These are phyloP conservation scores for Pseudocercospora vitis DNA, from an alignment of 2,329 filamentous ascomycete genomes.

Conservation along the genomic window DNA sequence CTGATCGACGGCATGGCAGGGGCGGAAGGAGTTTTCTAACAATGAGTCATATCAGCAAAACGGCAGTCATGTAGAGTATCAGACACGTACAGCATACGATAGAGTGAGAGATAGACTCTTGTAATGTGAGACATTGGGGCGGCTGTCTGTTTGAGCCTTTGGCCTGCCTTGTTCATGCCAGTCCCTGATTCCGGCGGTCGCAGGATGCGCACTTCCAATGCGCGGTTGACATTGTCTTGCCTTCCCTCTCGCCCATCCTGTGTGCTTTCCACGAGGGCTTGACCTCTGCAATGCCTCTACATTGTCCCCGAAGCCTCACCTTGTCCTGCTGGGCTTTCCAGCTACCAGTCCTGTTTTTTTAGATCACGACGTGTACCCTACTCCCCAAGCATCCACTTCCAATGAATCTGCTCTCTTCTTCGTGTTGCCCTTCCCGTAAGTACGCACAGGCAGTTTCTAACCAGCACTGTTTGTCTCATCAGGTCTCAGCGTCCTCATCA, in stretches of 20 bases:
- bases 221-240: no score
- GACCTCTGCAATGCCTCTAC: no score
- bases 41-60: conserved; percentile 8
- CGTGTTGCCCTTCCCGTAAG: background rate
- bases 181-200: background rate
- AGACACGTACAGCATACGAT: conserved; percentile 3
- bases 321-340: no score
- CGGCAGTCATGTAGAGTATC: conserved; percentile 6
- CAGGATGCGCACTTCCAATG: no score
- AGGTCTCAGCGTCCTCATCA: conserved; percentile 21
- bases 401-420: background rate
- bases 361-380: no score
- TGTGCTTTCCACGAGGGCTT: no score
- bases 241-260: no score
- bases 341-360: no score
- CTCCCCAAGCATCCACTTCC: background rate
- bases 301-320: no score
- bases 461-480: conserved; percentile 19
- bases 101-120: conserved; percentile 6
- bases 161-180: background rate
- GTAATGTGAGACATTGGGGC: background rate
- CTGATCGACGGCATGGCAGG: background rate
- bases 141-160: background rate
- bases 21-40: background rate
- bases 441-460: conserved; percentile 15